A percentile compares a stretch with the other conserved stretches of the same genome.
These are phyloP conservation scores for Russula foetens DNA, from an alignment of 768 basidiomycete species.

Conservation along the genomic window DNA sequence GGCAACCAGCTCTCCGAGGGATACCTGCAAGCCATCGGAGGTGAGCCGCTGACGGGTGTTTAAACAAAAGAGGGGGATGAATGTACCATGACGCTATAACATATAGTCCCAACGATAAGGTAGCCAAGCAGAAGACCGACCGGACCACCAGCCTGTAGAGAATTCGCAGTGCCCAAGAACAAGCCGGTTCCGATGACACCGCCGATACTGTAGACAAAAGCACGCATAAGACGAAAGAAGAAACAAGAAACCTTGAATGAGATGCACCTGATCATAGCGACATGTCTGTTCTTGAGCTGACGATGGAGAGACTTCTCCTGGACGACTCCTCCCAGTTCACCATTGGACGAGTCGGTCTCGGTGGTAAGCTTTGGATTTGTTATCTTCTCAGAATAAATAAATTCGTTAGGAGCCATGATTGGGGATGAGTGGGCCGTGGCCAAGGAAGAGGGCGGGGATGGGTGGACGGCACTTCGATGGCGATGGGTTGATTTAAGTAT, in stretches of 20 bases:
- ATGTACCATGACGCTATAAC: slow-evolving; percentile 61
- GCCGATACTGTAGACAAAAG: too few relatives aligned
- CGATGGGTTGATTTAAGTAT: too few relatives aligned
- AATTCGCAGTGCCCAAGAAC: slow-evolving; percentile 39
- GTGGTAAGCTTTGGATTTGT: too few relatives aligned
- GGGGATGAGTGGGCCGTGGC: too few relatives aligned
- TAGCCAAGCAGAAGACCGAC: slow-evolving; percentile 71
- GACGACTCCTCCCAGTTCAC: too few relatives aligned
- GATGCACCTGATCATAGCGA: slow-evolving; percentile 78
- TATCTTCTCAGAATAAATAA: too few relatives aligned
- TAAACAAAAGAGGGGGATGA: neutral
- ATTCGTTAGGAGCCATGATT: too few relatives aligned
- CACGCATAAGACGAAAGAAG: too few relatives aligned
- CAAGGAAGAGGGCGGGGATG: too few relatives aligned
- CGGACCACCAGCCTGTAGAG: slow-evolving; percentile 55
- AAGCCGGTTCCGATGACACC: slow-evolving; percentile 37
- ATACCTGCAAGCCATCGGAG: slow-evolving; percentile 35
- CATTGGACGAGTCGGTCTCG: neutral
- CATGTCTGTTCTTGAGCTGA: slow-evolving; percentile 50
- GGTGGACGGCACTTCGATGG: too few relatives aligned
- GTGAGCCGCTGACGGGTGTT: neutral
- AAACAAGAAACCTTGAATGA: too few relatives aligned
- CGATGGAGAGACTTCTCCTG: slow-evolving; percentile 19
- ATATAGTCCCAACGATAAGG: slow-evolving; percentile 52
- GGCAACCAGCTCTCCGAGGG: slow-evolving; percentile 67